Evolutionary conservation across 441 rosid genomes (phyloP), one percentile per base, ranked within the genome.

Genomic region (Pelargonium exstipulatum): DNA sequence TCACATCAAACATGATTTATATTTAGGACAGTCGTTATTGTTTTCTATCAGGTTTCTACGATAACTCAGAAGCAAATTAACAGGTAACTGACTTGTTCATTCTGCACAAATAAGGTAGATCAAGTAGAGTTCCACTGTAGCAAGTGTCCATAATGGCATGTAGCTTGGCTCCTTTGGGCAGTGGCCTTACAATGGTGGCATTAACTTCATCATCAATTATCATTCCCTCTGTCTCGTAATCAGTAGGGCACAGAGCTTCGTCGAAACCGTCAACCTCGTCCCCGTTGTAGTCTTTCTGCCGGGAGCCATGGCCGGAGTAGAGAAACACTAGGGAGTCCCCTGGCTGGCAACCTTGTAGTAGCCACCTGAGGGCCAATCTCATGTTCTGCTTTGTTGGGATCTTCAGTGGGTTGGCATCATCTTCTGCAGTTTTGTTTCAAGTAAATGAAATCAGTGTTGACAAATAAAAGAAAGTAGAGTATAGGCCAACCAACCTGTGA

Each of bases 141-240:
- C 98, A 88, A n/a, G 95, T 75, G 72, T 92, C 98, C 7, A 92
- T 65, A 40, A 90, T 72, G 42, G 93, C 90, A n/a, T 88, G 95
- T 66, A 92, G 94, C 66, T 71, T 84, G 69, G 76, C 92, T 14
- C 88, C 92, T 46, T 61, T 73, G 24, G 87, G 87, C 18, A 91
- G 81, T 0, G 94, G 96, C 81, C 87, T 84, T 3, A 92, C 91
- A 17, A 92, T 83, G 43, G 78, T 84, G 10, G 61, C 71, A 35
- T 90, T 90, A 53, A 90, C 79, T 72, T 92, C 95, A 62, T 90
- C 95, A 18, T 88, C 98, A 18, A 87, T 66, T 51, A 92, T 86
- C 65, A 67, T 71, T 0, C 98, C 98, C 43, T 86, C 79, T 0
- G 85, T 87, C 71, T 88, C 95, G 43, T 81, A 81, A 78, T 90